Percentiles rank a stretch among this genome's conserved stretches.
These are phyloP conservation scores for Nannizzia gypsea DNA, from an alignment of 2,329 filamentous ascomycete genomes.

Conservation along the genomic window DNA sequence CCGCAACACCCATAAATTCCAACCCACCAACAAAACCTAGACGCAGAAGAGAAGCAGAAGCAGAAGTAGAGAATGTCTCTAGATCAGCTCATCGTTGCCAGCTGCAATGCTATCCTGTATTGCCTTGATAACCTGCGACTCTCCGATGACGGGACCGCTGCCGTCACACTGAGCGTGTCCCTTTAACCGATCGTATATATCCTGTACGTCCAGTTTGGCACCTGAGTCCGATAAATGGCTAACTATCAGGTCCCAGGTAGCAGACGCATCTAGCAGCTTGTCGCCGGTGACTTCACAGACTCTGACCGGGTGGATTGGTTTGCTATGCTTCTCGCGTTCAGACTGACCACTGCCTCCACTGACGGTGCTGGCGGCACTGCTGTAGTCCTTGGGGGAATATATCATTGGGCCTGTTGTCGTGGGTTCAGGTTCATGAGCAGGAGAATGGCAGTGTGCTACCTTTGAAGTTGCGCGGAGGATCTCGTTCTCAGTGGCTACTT, in stretches of 20 bases:
- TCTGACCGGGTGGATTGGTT: conserved; percentile 55
- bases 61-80: background rate
- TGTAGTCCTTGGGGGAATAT: conserved; percentile 63
- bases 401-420: conserved; percentile 55
- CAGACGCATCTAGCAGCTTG: conserved; percentile 58
- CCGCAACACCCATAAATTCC: conserved; percentile 3
- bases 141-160: conserved; percentile 76
- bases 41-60: background rate
- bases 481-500: conserved; percentile 80
- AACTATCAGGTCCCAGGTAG: conserved; percentile 85
- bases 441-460: conserved; percentile 25
- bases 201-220: conserved; percentile 67
- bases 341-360: conserved; percentile 7
- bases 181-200: conserved; percentile 70
- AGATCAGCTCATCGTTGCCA: conserved; percentile 64
- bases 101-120: conserved; percentile 68
- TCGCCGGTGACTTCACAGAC: conserved; percentile 53
- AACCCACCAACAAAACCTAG: background rate
- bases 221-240: conserved; percentile 62
- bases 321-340: background rate
- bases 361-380: conserved; percentile 21
- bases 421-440: conserved; percentile 23
- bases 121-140: conserved; percentile 57
- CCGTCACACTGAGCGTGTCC: conserved; percentile 68
- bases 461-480: conserved; percentile 70